Evolutionary conservation across 2,329 filamentous ascomycete species (phyloP).

Genomic region (Cladorrhinum sp.): DNA sequence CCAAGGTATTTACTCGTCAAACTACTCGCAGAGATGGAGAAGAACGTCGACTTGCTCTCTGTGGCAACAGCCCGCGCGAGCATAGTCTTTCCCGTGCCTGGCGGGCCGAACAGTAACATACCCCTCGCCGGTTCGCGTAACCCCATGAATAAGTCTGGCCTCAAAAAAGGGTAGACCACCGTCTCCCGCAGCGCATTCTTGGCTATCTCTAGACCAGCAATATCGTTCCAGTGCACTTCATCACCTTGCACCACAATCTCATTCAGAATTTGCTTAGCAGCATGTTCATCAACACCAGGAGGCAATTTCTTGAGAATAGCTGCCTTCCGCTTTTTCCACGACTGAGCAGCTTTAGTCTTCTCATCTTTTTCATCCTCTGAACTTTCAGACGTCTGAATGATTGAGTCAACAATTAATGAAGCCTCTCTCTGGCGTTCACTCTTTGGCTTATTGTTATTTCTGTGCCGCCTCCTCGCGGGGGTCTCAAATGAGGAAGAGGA

Average conservation of each 20-base stretch:
- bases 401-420: slow-evolving; percentile 39
- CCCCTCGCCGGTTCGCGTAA: slow-evolving; percentile 89
- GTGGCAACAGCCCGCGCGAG: slow-evolving; percentile 90
- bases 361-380: slow-evolving; percentile 40
- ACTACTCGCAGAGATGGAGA: slow-evolving; percentile 92
- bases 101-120: slow-evolving; percentile 94
- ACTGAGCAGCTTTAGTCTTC: slow-evolving; percentile 40
- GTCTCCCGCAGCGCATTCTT: slow-evolving; percentile 92
- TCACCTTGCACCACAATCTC: slow-evolving; percentile 94
- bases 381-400: slow-evolving; percentile 35
- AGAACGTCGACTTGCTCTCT: slow-evolving; percentile 92
- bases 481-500: slow-evolving; percentile 21
- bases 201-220: slow-evolving; percentile 84
- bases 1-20: slow-evolving; percentile 94
- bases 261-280: slow-evolving; percentile 89
- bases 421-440: slow-evolving; percentile 24
- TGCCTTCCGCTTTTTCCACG: slow-evolving; percentile 61
- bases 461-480: slow-evolving; percentile 15
- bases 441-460: slow-evolving; percentile 30
- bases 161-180: slow-evolving; percentile 93
- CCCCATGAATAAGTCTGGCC: slow-evolving; percentile 93
- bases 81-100: slow-evolving; percentile 99
- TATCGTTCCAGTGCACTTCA: slow-evolving; percentile 90
- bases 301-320: slow-evolving; percentile 74
- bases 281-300: slow-evolving; percentile 73